Percentiles rank a stretch among this genome's conserved stretches.
Evolutionary conservation across 441 rosid species (phyloP).

Genomic region (Breynia disticha): DNA sequence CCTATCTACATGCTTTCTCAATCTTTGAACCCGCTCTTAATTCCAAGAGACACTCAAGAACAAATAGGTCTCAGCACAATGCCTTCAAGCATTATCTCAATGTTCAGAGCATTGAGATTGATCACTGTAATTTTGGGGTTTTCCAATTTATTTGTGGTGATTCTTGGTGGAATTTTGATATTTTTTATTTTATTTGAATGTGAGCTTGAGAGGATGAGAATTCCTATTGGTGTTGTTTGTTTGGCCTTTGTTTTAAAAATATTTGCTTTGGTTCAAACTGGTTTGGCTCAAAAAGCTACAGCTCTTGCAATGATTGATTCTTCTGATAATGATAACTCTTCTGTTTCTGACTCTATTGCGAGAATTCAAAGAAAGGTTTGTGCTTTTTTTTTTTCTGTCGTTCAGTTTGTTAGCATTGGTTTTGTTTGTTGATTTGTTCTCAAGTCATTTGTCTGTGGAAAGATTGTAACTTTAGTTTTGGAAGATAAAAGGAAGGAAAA

Average conservation of each 20-base stretch:
- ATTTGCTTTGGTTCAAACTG: slow-evolving; percentile 40
- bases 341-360: slow-evolving; percentile 25
- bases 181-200: slow-evolving; percentile 27
- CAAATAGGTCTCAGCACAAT: background rate
- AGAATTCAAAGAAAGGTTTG: slow-evolving; percentile 50
- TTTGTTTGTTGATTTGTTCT: background rate
- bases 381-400: background rate
- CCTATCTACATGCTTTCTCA: too few relatives aligned
- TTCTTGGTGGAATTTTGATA: slow-evolving; percentile 36
- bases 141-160: slow-evolving; percentile 32
- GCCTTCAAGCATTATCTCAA: slow-evolving; percentile 31
- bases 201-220: slow-evolving; percentile 11
- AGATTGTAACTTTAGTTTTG: background rate
- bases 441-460: background rate
- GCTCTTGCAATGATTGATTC: slow-evolving; percentile 52
- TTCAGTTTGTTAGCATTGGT: background rate
- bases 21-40: too few relatives aligned
- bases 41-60: too few relatives aligned
- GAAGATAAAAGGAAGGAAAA: background rate
- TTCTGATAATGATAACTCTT: slow-evolving; percentile 20
- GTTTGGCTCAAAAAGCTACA: slow-evolving; percentile 52
- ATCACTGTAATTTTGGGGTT: slow-evolving; percentile 31
- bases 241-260: slow-evolving; percentile 43
- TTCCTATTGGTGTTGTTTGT: slow-evolving; percentile 38
- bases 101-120: slow-evolving; percentile 32